Base-by-base conservation (phyloP, 2,329 filamentous ascomycete species). In the Hyphodiscus sp. region DNA sequence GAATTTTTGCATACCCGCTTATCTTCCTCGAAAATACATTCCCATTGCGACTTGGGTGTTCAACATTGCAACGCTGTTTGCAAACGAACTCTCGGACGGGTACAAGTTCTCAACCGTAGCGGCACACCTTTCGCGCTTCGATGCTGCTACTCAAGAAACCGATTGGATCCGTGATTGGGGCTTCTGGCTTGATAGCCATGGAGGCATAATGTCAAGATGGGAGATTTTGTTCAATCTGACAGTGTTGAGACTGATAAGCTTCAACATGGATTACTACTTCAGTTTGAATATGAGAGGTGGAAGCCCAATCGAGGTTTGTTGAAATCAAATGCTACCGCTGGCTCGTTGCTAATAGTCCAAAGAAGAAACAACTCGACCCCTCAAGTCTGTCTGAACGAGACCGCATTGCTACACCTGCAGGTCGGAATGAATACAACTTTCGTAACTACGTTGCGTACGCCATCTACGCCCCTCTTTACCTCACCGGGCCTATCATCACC, bases 221-320 rank as follows among this genome's bases (percentile, higher is more conserved):
- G 90, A 97, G 69, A 85, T 99, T n/a, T 78, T 96, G 5, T 99
- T 99, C 78, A 99, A 99, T 66, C 83, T 99, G 57, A 96, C 92
- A 2, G 86, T 97, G 23, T 74, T 99, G 52, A 85, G 94, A 5
- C 76, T 97, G 47, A 91, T 99, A 64, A 96, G 92, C 69, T 99
- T 96, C 78, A 97, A 97, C 69, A 71, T 99, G 67, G 94, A 99
- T 71, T 91, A 95, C 69, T 92, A 95, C 69, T 99, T 94, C 92
- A 94, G 89, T 63, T 70, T 87, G 2, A 83, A 87, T 59, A 77
- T 81, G 54, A 72, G 71, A 56, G 74, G 76, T 20, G 73, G 79
- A 26, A 91, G 82, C 64, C 78, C 86, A 9, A 70, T 96, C 43
- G 92, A 97, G 85, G 94, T 97, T 81, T 68, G 81, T 72, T 3